Evolutionary conservation across 2,329 filamentous ascomycete genomes (phyloP).

Genomic region (Lachnellula cervina): DNA sequence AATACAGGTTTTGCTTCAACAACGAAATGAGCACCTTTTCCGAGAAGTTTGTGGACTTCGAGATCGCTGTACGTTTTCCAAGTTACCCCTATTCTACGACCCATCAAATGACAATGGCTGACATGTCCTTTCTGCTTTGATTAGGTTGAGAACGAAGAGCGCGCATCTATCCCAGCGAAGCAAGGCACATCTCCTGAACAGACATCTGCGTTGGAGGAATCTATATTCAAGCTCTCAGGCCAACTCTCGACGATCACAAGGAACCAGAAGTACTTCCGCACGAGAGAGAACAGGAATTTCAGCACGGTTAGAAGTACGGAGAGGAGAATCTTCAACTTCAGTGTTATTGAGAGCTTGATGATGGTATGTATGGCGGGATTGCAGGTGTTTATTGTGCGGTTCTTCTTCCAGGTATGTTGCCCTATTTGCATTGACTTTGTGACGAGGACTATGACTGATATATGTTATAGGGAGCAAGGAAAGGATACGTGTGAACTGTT

Average conservation of each 20-base stretch:
- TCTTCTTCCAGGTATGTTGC: slow-evolving; percentile 84
- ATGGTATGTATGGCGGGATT: slow-evolving; percentile 93
- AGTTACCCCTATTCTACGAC: slow-evolving; percentile 6
- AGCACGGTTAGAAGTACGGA: slow-evolving; percentile 96
- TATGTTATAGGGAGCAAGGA: slow-evolving; percentile 52
- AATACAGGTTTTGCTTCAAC: slow-evolving; percentile 97
- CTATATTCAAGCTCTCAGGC: slow-evolving; percentile 88
- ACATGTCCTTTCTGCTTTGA: not conserved
- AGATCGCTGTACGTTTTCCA: slow-evolving; percentile 71
- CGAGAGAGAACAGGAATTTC: slow-evolving; percentile 97
- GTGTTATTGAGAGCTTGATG: slow-evolving; percentile 83
- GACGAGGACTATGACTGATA: slow-evolving; percentile 18
- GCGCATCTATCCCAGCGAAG: slow-evolving; percentile 78
- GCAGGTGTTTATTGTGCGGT: slow-evolving; percentile 94
- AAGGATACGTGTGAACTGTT: slow-evolving; percentile 59
- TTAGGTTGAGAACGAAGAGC: slow-evolving; percentile 86
- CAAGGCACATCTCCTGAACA: slow-evolving; percentile 86
- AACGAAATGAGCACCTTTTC: slow-evolving; percentile 98
- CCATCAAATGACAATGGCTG: not conserved
- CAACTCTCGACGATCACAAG: slow-evolving; percentile 90
- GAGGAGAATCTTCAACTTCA: slow-evolving; percentile 94
- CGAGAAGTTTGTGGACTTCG: slow-evolving; percentile 97
- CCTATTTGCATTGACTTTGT: not conserved
- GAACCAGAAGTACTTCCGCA: slow-evolving; percentile 99
- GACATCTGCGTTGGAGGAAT: slow-evolving; percentile 83